Evolutionary conservation across 306 rosid species (phyloP).

Genomic region (Astragalus membranaceus): DNA sequence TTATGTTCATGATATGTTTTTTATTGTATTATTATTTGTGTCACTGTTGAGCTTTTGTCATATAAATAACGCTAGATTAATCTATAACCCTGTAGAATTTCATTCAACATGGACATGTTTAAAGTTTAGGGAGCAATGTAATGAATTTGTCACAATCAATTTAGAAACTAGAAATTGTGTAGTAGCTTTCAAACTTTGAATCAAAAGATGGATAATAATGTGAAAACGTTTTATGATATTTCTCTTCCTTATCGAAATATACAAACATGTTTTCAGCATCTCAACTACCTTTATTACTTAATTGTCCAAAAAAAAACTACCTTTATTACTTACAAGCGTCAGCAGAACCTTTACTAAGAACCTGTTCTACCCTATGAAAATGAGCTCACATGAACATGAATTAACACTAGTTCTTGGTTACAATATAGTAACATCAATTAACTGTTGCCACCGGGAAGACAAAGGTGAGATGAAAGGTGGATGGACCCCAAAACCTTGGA

Average conservation of each 20-base stretch:
- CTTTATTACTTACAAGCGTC: background rate
- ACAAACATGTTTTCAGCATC: constrained; percentile 10
- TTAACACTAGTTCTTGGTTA: background rate
- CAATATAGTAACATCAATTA: no score
- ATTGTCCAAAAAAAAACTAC: no score
- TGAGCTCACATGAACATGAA: background rate
- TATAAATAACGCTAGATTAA: background rate
- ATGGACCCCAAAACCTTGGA: no score
- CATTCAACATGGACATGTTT: constrained; percentile 24
- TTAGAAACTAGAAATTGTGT: background rate
- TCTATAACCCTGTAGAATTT: background rate
- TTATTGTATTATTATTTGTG: constrained; percentile 17
- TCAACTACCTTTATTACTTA: background rate
- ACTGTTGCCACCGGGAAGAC: no score
- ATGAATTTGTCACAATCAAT: constrained; percentile 17
- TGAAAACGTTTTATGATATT: background rate
- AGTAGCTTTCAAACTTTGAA: constrained; percentile 23
- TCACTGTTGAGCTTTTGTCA: background rate
- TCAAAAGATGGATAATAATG: background rate
- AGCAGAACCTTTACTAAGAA: background rate
- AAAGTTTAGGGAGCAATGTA: constrained; percentile 26
- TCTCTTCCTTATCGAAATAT: background rate
- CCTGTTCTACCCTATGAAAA: background rate
- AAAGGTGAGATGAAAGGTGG: no score
- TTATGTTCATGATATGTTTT: constrained; percentile 11